Base-by-base conservation (phyloP, 768 basidiomycete genomes). In the Kwoniella sp. region DNA sequence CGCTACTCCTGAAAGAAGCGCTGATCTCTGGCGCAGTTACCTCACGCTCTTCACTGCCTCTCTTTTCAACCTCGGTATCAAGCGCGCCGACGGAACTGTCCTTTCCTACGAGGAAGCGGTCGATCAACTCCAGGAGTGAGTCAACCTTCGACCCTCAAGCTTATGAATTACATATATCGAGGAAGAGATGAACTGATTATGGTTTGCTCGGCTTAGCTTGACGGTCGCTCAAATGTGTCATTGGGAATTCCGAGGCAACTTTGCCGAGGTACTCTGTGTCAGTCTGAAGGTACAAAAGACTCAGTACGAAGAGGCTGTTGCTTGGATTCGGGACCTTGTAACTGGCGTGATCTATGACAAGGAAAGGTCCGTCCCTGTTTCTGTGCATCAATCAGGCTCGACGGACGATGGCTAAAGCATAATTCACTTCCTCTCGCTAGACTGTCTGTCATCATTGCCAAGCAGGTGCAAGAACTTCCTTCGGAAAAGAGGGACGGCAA, bases 21-120 rank as follows among this genome's bases (percentile, higher is more conserved):
- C 41, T 45, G 41, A 45, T 17, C 4, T 45, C 11, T 29, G 3
- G 9, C 22, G 29, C 71, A 94, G 92, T 61, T 88, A 91, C 71
- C 83, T 93, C 41, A 87, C 87, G 26, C 83, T 89, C 13, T 93
- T 96, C 75, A 84, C 91, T 26, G 85, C 87, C 28, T 84, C 92
- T 0, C 91, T 99, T 84, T 98, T 96, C 81, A 88, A 91, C 15
- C 84, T 98, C 0, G 93, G 94, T 2, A 85, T 99, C 34, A 86
- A 83, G 54, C 84, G 88, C 31, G 83, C 86, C 45, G 83, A 84
- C 58, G 95, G 94, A 1, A 86, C 88, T 67, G 81, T 82, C 41
- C 82, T 98, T 51, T 83, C 85, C 11, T 91, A 93, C 68, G 96
- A 98, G 81, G 87, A 94, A 61, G 96, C 97, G 28, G 86, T 97